Percentiles rank a stretch among this genome's conserved stretches.
Evolutionary conservation across 2,329 filamentous ascomycete species (phyloP).

Genomic region (Trichoderma semiorbis): DNA sequence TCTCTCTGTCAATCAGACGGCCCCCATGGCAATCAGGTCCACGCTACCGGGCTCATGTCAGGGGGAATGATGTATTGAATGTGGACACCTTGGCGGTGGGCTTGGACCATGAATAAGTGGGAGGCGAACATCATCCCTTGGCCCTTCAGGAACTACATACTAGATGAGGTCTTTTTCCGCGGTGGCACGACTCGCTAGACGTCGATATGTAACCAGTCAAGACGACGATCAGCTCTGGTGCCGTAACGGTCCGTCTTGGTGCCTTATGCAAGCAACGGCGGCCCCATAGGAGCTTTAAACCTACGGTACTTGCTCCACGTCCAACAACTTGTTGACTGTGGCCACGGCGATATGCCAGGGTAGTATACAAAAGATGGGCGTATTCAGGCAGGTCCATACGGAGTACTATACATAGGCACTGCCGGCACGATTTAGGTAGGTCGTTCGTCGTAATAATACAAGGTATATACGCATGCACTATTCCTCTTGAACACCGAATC

Average conservation of each 20-base stretch:
- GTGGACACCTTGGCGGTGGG: conserved; percentile 6
- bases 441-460: background rate
- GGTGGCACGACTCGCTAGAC: conserved; percentile 5
- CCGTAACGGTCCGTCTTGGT: background rate
- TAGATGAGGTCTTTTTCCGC: background rate
- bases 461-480: background rate
- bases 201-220: background rate
- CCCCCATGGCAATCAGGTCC: background rate
- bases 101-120: background rate
- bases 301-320: background rate
- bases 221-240: background rate
- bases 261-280: background rate
- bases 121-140: background rate
- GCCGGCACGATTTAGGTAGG: background rate
- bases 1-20: background rate
- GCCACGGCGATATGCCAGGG: background rate
- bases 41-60: background rate
- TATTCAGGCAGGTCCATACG: background rate
- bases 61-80: background rate
- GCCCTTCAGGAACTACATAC: background rate
- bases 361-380: background rate
- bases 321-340: background rate
- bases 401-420: background rate
- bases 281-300: background rate
- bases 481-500: background rate